Percentiles rank a stretch among this genome's conserved stretches.
These are phyloP conservation scores for Boletus rubescentipes DNA, from an alignment of 768 basidiomycete species.

Conservation along the genomic window DNA sequence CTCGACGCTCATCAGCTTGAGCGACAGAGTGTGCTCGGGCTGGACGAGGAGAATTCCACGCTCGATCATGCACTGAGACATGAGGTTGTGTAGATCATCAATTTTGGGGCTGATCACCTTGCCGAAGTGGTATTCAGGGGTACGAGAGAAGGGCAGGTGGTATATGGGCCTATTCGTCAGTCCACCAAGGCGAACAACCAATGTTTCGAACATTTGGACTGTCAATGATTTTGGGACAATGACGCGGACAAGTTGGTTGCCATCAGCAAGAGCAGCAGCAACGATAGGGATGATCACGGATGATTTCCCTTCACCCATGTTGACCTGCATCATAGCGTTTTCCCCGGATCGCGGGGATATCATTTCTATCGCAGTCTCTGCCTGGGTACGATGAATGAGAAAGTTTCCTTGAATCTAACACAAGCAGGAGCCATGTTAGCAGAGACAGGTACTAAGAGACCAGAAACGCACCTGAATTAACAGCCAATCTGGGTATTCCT, in stretches of 20 bases:
- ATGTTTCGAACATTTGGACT: conserved; percentile 44
- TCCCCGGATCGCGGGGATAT: conserved; percentile 32
- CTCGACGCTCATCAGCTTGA: conserved; percentile 43
- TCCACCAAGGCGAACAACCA: conserved; percentile 40
- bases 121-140: conserved; percentile 25
- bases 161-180: conserved; percentile 45
- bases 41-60: conserved; percentile 17
- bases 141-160: conserved; percentile 22
- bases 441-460: too few species aligned
- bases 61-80: conserved; percentile 34
- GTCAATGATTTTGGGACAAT: conserved; percentile 37
- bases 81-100: conserved; percentile 28
- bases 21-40: conserved; percentile 52
- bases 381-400: conserved; percentile 32
- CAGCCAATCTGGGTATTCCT: conserved; percentile 37
- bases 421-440: neutral
- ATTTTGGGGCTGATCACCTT: conserved; percentile 1
- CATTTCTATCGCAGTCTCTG: conserved; percentile 42
- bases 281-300: too few species aligned
- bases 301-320: conserved; percentile 34
- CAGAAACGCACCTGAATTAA: conserved; percentile 36
- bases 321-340: conserved; percentile 46
- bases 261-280: too few species aligned
- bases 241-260: too few species aligned
- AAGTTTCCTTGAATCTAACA: conserved; percentile 37